Percentiles rank a stretch among this genome's conserved stretches.
These are phyloP conservation scores for Sisymbrium irio DNA, from an alignment of 345 rosid species.

Conservation along the genomic window DNA sequence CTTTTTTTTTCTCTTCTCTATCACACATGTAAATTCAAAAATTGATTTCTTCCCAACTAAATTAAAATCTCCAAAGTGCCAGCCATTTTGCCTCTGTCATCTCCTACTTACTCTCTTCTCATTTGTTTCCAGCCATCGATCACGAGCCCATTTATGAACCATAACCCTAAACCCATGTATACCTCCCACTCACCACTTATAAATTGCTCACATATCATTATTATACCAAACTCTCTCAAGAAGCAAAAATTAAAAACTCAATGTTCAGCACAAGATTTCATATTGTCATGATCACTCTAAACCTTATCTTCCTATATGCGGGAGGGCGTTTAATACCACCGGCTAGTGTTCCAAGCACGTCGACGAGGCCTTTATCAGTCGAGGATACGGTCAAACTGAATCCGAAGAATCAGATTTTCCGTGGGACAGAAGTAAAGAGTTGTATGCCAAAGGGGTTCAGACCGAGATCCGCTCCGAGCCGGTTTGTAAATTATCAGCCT, in stretches of 20 bases:
- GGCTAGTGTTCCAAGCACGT: slow-evolving; percentile 63
- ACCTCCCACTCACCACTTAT: background rate
- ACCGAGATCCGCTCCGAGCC: slow-evolving; percentile 83
- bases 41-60: background rate
- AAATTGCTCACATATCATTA: slow-evolving; percentile 1
- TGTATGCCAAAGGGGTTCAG: slow-evolving; percentile 82
- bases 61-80: slow-evolving; percentile 20
- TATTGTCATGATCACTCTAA: slow-evolving; percentile 20
- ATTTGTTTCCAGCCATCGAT: slow-evolving; percentile 36
- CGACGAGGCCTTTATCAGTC: slow-evolving; percentile 40
- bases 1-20: background rate
- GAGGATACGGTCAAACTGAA: slow-evolving; percentile 44
- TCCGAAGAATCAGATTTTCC: slow-evolving; percentile 43
- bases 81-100: slow-evolving; percentile 37
- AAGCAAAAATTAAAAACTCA: background rate
- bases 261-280: slow-evolving; percentile 24
- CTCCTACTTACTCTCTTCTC: slow-evolving; percentile 25
- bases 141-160: slow-evolving; percentile 73
- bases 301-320: background rate
- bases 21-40: background rate
- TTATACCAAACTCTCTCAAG: slow-evolving; percentile 13
- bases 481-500: slow-evolving; percentile 69
- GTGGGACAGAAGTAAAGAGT: slow-evolving; percentile 46
- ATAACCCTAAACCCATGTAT: slow-evolving; percentile 9
- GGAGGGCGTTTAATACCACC: slow-evolving; percentile 49